Base-by-base conservation (phyloP, 768 basidiomycete species). In the Tylopilus felleus region DNA sequence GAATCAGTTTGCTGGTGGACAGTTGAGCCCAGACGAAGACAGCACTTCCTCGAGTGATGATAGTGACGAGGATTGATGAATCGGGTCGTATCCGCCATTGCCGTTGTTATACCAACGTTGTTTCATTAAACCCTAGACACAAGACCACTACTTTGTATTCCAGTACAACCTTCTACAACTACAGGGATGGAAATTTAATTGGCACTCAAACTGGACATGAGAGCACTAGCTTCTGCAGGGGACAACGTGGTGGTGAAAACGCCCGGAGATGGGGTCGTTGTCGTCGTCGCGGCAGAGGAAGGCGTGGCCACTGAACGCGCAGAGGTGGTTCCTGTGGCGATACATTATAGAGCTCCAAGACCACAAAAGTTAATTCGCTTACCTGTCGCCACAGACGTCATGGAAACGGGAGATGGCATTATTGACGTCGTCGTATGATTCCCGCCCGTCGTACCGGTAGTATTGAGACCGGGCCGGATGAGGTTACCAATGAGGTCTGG, bases 1-100 rank as follows among this genome's bases (percentile, higher is more conserved):
- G 55, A 77, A 77, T 54, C 72, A 75, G 54, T 75, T 79, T 55
- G 82, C 74, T 9, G 77, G 72, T 41, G 77, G 73, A 45, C 64
- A 61, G 65, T 63, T 67, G 59, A 73, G 68, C 40, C 71, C 58
- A 33, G 72, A 75, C 31, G 77, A 80, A 27, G 80, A 81, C 47
- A 80, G 79, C 38, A 80, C 77, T 52, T 76, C 77, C 17, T 77
- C 78, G 9, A 82, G 80, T 56, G 74, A 81, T 25, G 80, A 83
- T 3, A 80, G 77, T 59, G 81, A 83, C 53, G 79, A 80, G 47
- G 76, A 80, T 57, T 80, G 62, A 65, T 47, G 9, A 73, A 78
- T 60, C 74, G 60, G 64, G 27, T 29, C 25, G 41, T 48, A 42
- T n/a, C 21, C 14, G 27, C 46, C 48, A 53, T 12, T 51, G 40